These are phyloP conservation scores for Didymellaceae sp. DNA, from an alignment of 2,329 filamentous ascomycete species.

Conservation along the genomic window DNA sequence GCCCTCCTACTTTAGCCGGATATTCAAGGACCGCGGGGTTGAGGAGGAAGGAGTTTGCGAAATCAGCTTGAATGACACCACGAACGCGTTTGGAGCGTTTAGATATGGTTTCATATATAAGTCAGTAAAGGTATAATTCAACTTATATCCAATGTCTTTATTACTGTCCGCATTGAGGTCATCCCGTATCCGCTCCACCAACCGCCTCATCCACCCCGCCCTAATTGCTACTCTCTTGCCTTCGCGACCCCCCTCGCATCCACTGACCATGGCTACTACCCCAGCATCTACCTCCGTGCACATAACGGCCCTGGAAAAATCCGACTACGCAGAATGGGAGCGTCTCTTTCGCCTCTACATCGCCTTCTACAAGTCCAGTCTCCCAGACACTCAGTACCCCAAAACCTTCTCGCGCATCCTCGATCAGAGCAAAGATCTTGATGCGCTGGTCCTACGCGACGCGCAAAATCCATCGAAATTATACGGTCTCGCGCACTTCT, in stretches of 20 bases:
- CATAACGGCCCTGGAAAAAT: constrained; percentile 6
- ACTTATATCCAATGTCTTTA: background rate
- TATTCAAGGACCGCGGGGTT: constrained; percentile 3
- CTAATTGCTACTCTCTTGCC: no score
- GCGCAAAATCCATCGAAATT: constrained; percentile 1
- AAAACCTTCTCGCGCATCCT: constrained; percentile 17
- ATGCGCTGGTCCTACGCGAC: constrained; percentile 11
- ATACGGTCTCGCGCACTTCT: constrained; percentile 17
- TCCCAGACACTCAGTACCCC: constrained; percentile 15
- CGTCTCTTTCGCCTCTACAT: constrained; percentile 18
- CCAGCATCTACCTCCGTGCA: background rate
- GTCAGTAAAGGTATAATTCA: background rate
- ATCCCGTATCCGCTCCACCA: background rate
- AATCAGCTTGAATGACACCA: background rate
- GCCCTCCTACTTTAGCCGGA: background rate
- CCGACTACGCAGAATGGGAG: constrained; percentile 14
- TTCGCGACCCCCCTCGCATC: no score
- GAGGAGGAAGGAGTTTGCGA: constrained; percentile 14
- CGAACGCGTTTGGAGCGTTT: constrained; percentile 4
- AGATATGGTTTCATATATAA: background rate
- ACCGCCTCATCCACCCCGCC: background rate
- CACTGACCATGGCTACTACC: background rate
- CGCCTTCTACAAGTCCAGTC: constrained; percentile 18
- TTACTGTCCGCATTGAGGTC: background rate
- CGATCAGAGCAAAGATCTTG: constrained; percentile 3